Evolutionary conservation across 1,284 basidiomycete species (phyloP), one percentile per base, ranked within the genome.

Genomic region (Ustilago cynodontis): DNA sequence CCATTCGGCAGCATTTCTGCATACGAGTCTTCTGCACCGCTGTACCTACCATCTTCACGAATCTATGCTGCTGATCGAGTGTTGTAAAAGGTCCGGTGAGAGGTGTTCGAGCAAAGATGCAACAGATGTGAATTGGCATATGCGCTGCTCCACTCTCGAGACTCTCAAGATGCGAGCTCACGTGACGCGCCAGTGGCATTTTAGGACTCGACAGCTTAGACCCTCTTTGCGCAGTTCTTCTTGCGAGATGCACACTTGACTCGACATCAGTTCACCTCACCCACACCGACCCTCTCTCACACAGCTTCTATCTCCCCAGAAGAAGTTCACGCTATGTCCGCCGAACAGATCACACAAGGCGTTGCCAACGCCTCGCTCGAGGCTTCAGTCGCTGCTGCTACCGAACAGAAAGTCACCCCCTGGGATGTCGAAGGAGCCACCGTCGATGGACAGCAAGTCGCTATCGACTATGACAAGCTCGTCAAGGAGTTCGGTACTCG

Each of bases 371-470:
- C 71, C 29, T 78, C 80, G 37, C 59, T 80, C 35, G 69, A 68
- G 39, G 68, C 66, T 16, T 71, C 71, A 5, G 63, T 64, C 20
- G 67, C 71, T 22, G 71, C 66, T 7, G 72, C 79, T n/a, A 69
- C 60, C 55, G 73, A 74, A 22, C 96, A 99, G 87, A 90, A 94
- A 67, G 92, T 99, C 56, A 99, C 96, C 0, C 97, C 97, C 22
- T 99, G 97, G 93, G 95, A 98, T 78, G 97, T 99, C 7, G 93
- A 97, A 82, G 97, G 96, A 51, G 93, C 92, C 52, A 92, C 96
- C 13, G 91, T 94, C 16, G 94, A 98, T 82, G 97, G 97, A 60
- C 92, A 93, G 84, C 93, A 87, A 77, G 86, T 87, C 37, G 83
- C 77, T 39, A 90, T 90, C 85, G 94, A 99, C 88, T 99, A 99